Percentiles rank a stretch among this genome's conserved stretches.
Conservation (phyloP, 2,329 filamentous ascomycete species). For the Verticillium nubilum region DNA sequence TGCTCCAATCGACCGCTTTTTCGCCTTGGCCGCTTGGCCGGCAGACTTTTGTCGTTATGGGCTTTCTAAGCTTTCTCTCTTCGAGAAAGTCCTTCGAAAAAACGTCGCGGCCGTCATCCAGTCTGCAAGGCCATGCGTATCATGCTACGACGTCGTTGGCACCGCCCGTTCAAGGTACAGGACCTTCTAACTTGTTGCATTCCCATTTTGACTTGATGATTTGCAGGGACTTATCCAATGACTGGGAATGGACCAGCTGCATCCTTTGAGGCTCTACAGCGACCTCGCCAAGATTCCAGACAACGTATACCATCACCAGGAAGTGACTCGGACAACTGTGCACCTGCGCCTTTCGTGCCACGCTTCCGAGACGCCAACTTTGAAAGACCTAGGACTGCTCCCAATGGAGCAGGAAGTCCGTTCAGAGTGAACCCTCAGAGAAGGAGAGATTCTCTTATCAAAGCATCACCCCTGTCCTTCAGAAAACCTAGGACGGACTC, state of each 20-base stretch:
- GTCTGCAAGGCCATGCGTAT: conserved; percentile 29
- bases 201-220: not conserved
- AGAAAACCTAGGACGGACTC: conserved; percentile 8
- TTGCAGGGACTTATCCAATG: conserved; percentile 31
- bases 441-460: conserved; percentile 11
- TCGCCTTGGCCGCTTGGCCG: conserved; percentile 5
- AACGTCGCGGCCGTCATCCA: conserved; percentile 6
- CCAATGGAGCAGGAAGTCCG: conserved; percentile 13
- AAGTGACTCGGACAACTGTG: conserved; percentile 17
- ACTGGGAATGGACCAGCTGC: conserved; percentile 31
- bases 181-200: not conserved
- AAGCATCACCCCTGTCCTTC: conserved; percentile 10
- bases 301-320: conserved; percentile 15
- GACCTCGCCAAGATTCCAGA: conserved; percentile 22
- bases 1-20: not conserved
- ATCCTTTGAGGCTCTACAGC: conserved; percentile 28
- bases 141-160: conserved; percentile 27
- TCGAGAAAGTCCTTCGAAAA: conserved; percentile 18
- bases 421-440: not conserved
- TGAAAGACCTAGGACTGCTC: conserved; percentile 32
- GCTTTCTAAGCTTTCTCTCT: conserved; percentile 27
- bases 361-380: conserved; percentile 19
- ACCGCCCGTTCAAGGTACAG: conserved; percentile 30
- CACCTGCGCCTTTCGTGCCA: conserved; percentile 22
- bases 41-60: conserved; percentile 20